A percentile compares a stretch with the other conserved stretches of the same genome.
Conservation (phyloP, 2,329 filamentous ascomycete species). For the Coniochaeta sp. region DNA sequence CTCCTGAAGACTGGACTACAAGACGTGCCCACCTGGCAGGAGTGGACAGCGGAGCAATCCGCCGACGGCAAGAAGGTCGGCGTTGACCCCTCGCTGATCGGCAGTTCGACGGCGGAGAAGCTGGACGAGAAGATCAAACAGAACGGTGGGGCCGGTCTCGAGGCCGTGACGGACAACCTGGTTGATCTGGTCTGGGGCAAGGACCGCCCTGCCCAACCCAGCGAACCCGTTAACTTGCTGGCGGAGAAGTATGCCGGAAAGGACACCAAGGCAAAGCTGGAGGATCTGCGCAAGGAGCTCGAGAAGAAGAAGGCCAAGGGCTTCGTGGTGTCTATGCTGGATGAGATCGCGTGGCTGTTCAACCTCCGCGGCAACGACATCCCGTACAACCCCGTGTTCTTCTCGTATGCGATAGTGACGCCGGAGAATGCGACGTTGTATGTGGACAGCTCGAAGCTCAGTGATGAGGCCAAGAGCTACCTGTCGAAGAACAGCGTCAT, state of each 20-base stretch:
- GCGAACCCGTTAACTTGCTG: slow-evolving; percentile 68
- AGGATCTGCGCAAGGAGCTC: slow-evolving; percentile 82
- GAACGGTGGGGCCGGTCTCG: slow-evolving; percentile 69
- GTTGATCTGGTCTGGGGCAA: slow-evolving; percentile 85
- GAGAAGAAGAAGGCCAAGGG: slow-evolving; percentile 83
- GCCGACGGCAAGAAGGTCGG: slow-evolving; percentile 81
- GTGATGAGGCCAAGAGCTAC: slow-evolving; percentile 59
- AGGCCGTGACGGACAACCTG: slow-evolving; percentile 73
- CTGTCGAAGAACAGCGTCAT: slow-evolving; percentile 62
- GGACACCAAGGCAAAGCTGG: slow-evolving; percentile 72
- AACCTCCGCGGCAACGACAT: slow-evolving; percentile 94
- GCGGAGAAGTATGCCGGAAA: slow-evolving; percentile 73
- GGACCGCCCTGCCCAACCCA: slow-evolving; percentile 66
- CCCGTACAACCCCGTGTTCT: slow-evolving; percentile 96
- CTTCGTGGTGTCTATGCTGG: slow-evolving; percentile 88
- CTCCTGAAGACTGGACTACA: slow-evolving; percentile 89
- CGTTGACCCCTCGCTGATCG: slow-evolving; percentile 83
- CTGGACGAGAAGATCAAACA: slow-evolving; percentile 82
- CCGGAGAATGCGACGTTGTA: slow-evolving; percentile 72
- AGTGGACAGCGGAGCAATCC: slow-evolving; percentile 87
- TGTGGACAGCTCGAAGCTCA: slow-evolving; percentile 73
- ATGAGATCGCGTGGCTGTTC: slow-evolving; percentile 98
- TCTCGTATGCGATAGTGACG: slow-evolving; percentile 89
- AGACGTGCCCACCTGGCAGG: slow-evolving; percentile 94
- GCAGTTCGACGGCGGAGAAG: slow-evolving; percentile 56